Evolutionary conservation across 495 filamentous ascomycete species (phyloP).

Genomic region (Neurospora sp.): DNA sequence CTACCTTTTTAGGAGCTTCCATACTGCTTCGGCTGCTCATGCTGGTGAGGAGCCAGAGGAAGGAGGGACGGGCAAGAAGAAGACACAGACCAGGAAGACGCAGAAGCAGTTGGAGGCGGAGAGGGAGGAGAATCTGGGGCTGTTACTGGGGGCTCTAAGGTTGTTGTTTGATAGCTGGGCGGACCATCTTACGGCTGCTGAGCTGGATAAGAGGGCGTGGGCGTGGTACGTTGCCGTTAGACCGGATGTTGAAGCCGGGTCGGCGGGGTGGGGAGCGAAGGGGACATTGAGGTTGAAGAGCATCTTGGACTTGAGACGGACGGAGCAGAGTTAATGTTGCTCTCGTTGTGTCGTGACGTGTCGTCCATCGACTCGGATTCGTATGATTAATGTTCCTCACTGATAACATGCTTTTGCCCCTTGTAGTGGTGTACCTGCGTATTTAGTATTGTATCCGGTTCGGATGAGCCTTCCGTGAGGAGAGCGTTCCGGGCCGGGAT

Average conservation of each 20-base stretch:
- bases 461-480: background rate
- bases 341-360: background rate
- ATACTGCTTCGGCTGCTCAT: constrained; percentile 1
- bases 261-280: constrained; percentile 73
- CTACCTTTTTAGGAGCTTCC: constrained; percentile 52
- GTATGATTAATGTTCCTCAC: background rate
- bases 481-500: background rate
- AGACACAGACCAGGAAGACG: constrained; percentile 33
- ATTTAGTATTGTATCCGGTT: background rate
- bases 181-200: constrained; percentile 39
- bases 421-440: background rate
- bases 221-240: constrained; percentile 67
- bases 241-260: constrained; percentile 60
- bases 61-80: constrained; percentile 9
- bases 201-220: constrained; percentile 69
- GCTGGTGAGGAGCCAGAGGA: background rate
- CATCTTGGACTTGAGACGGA: constrained; percentile 49
- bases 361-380: background rate
- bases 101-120: constrained; percentile 36
- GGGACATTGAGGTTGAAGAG: constrained; percentile 53
- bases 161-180: constrained; percentile 63
- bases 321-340: background rate
- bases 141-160: constrained; percentile 56
- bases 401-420: no score
- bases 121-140: constrained; percentile 54